Conservation (phyloP, 352 stramenopile genomes). For the Globisporangium abappressorium region DNA sequence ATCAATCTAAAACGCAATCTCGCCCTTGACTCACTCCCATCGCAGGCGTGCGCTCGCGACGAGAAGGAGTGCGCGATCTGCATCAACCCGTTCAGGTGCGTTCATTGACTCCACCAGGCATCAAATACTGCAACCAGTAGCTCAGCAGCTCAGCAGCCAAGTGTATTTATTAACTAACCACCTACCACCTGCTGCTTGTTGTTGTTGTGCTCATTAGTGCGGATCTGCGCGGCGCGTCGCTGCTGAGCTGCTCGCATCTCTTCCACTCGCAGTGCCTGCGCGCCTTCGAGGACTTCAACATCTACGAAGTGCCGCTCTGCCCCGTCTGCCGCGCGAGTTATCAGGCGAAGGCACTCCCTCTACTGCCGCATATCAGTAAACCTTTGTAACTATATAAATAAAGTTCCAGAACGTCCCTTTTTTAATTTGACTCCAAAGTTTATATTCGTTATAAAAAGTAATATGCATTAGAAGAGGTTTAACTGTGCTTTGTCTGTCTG, state of each 20-base stretch:
- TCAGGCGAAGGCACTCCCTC: conserved; percentile 8
- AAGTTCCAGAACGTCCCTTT: neutral
- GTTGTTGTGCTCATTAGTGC: conserved; percentile 18
- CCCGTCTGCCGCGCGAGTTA: conserved; percentile 68
- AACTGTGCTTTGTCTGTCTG: neutral
- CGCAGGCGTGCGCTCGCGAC: conserved; percentile 36
- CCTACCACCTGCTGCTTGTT: neutral
- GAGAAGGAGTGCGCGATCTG: conserved; percentile 82
- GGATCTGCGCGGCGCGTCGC: conserved; percentile 30
- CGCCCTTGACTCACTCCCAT: neutral
- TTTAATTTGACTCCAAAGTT: neutral
- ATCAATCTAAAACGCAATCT: neutral
- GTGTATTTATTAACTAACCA: neutral
- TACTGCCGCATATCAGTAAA: neutral
- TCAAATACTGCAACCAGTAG: neutral
- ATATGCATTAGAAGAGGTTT: neutral
- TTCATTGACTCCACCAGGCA: neutral
- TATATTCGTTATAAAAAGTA: neutral
- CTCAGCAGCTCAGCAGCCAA: neutral
- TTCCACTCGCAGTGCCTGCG: conserved; percentile 73
- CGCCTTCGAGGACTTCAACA: conserved; percentile 86
- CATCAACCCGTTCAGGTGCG: conserved; percentile 66
- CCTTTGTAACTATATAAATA: neutral
- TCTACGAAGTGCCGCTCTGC: conserved; percentile 77
- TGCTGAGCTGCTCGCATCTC: conserved; percentile 79